phyloP scores from a whole-genome alignment of 305 asterid genomes.

The Caryopteris hybrid region DNA sequence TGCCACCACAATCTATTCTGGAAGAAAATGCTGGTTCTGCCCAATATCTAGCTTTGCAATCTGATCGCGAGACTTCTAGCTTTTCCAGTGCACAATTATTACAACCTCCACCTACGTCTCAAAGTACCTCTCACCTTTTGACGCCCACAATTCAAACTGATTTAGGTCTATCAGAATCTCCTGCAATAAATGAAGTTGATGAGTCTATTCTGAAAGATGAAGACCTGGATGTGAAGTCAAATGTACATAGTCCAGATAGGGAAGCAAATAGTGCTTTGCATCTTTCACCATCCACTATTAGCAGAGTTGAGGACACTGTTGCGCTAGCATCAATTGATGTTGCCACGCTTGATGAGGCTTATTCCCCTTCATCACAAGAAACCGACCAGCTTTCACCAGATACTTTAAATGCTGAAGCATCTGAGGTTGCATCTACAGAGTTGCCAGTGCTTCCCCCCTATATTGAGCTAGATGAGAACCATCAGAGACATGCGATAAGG shows the following conservation, averaged over 20 bases:
- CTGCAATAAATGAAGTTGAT: constrained; percentile 26
- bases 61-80: constrained; percentile 48
- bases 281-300: constrained; percentile 33
- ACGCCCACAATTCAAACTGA: constrained; percentile 44
- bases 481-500: constrained; percentile 48
- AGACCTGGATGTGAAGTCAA: constrained; percentile 37
- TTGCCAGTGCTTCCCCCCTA: constrained; percentile 62
- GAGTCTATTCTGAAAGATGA: constrained; percentile 38
- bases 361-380: constrained; percentile 79
- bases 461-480: constrained; percentile 55
- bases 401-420: constrained; percentile 36
- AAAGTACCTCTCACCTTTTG: constrained; percentile 31
- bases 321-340: constrained; percentile 36
- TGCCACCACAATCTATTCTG: constrained; percentile 35
- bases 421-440: constrained; percentile 49
- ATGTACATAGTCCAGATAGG: constrained; percentile 30
- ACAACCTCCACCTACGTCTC: constrained; percentile 37
- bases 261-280: constrained; percentile 36
- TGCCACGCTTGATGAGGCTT: constrained; percentile 51
- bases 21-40: constrained; percentile 53
- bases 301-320: constrained; percentile 45
- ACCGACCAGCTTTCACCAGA: constrained; percentile 55
- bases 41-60: constrained; percentile 36
- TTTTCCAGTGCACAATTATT: constrained; percentile 28
- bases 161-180: constrained; percentile 32